Evolutionary conservation across 2,329 filamentous ascomycete genomes (phyloP), one percentile per base, ranked within the genome.

Genomic region (Rhynchosporium agropyri): DNA sequence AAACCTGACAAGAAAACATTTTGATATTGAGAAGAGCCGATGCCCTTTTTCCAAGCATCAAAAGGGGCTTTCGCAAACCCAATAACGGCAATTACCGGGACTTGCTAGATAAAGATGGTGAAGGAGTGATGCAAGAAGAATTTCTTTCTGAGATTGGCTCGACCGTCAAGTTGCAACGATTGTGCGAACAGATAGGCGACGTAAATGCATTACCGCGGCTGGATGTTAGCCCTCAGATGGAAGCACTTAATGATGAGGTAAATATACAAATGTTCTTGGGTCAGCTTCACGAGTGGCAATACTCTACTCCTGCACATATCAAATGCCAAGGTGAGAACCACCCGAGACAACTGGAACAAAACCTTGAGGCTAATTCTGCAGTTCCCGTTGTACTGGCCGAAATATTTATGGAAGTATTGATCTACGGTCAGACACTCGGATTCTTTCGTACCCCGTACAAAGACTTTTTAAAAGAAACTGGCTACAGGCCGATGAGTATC

Each of bases 361-460:
- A 15, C 20, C 13, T 31, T 26, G 20, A 33, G 12, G 50, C 50
- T 40, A 40, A 54, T 40, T n/a, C 12, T 46, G 12, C 31, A 71
- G 71, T 67, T 42, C 61, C 62, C 20, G 36, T 72, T 10, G 59
- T 48, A 1, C 31, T 73, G 0, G 59, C 68, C 0, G 62, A 67
- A 31, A 65, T 60, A 43, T 68, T 65, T 58, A 55, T 62, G 4
- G 45, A 59, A 15, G 54, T 68, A 8, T 54, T 62, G 15, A 66
- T 73, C 36, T 73, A 72, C 63, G 61, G 67, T 38, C 61, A 72
- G 50, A 48, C 67, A 2, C 66, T 74, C 6, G 68, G 69, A 1
- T 68, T 73, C 36, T 58, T 71, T 9, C 59, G 63, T 2, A 66
- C 65, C 2, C 67, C 70, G 1, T 73, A 71, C 53, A 53, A 63